Percentiles rank a stretch among this genome's conserved stretches.
Conservation (phyloP, 805 yeast species). For the Metschnikowia kofuensis region DNA sequence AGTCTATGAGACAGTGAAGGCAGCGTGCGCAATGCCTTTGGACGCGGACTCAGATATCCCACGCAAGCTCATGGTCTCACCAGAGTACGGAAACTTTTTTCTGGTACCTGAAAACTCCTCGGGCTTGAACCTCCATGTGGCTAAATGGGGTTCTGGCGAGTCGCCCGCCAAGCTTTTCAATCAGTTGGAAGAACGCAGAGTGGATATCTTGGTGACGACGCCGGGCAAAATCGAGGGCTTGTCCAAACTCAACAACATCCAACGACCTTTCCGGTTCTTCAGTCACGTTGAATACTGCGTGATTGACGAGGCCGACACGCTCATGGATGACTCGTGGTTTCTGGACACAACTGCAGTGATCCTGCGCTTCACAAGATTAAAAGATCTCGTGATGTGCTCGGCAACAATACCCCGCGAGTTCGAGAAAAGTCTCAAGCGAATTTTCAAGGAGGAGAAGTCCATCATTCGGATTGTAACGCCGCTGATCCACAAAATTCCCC, state of each 20-base stretch:
- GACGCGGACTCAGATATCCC: constrained; percentile 18
- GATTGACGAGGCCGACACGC: constrained; percentile 91
- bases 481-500: constrained; percentile 79
- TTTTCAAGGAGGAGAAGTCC: constrained; percentile 60
- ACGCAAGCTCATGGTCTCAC: constrained; percentile 18
- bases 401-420: constrained; percentile 88
- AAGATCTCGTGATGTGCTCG: constrained; percentile 72
- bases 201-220: constrained; percentile 82
- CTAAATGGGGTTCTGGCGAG: constrained; percentile 63
- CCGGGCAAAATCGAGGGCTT: constrained; percentile 67
- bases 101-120: constrained; percentile 20
- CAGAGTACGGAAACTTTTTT: constrained; percentile 23
- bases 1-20: constrained; percentile 49
- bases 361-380: constrained; percentile 48
- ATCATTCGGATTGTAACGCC: constrained; percentile 68
- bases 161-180: constrained; percentile 52
- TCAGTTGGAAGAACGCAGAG: constrained; percentile 39
- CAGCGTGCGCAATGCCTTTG: constrained; percentile 26
- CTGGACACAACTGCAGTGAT: constrained; percentile 60
- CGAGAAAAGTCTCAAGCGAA: constrained; percentile 52
- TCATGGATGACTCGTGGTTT: constrained; percentile 78
- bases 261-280: constrained; percentile 37
- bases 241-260: constrained; percentile 27
- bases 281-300: constrained; percentile 57
- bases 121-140: constrained; percentile 41